phyloP scores from a whole-genome alignment of 495 filamentous ascomycete genomes.

The Ascodesmis nigricans region DNA sequence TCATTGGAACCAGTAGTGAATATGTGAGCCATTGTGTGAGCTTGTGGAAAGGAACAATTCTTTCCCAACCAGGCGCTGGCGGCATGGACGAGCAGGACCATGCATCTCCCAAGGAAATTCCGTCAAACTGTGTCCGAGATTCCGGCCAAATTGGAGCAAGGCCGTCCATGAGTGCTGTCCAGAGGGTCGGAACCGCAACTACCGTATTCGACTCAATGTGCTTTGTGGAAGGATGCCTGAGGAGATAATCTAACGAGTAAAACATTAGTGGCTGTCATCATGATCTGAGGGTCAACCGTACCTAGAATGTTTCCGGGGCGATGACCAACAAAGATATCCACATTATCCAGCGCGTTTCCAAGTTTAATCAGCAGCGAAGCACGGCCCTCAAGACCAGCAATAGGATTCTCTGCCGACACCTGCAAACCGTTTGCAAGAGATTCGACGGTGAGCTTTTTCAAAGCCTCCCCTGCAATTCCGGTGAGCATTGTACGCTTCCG shows the following conservation, averaged over 20 bases:
- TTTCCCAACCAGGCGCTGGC: constrained; percentile 58
- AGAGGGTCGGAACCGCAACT: constrained; percentile 73
- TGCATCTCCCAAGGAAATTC: constrained; percentile 74
- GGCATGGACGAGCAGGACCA: constrained; percentile 81
- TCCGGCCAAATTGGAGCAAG: constrained; percentile 74
- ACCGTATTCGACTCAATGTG: constrained; percentile 62
- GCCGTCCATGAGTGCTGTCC: constrained; percentile 74
- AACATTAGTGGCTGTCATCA: constrained; percentile 15
- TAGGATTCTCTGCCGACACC: constrained; percentile 54
- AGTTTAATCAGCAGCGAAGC: constrained; percentile 59
- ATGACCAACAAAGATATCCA: constrained; percentile 61
- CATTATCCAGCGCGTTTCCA: constrained; percentile 52
- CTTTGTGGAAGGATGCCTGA: constrained; percentile 73
- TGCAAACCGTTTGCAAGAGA: constrained; percentile 62
- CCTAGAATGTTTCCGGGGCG: constrained; percentile 90
- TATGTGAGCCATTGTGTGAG: constrained; percentile 79
- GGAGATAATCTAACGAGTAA: constrained; percentile 64
- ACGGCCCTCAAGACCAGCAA: constrained; percentile 74
- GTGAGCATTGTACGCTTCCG: not conserved
- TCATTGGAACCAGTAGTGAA: constrained; percentile 74
- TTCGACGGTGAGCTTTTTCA: constrained; percentile 53
- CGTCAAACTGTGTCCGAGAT: constrained; percentile 72
- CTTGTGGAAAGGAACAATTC: constrained; percentile 86
- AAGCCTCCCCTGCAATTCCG: constrained; percentile 28
- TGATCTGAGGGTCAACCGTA: constrained; percentile 30